Evolutionary conservation across 2,329 filamentous ascomycete species (phyloP).

Genomic region (Cordyceps cicadae): DNA sequence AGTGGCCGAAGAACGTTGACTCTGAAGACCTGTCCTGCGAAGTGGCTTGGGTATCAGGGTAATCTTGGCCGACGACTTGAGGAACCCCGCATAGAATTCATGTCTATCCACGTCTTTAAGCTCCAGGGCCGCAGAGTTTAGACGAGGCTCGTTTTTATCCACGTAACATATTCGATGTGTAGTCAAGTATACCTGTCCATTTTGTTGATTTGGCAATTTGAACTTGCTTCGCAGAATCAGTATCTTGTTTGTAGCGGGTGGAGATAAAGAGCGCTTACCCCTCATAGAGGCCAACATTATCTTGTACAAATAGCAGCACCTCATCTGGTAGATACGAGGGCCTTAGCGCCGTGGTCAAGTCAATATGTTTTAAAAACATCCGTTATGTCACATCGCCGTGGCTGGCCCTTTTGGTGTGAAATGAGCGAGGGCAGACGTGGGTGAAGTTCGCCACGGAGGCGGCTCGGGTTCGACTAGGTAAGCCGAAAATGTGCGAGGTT

Average conservation of each 20-base stretch:
- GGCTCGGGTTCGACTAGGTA: too few relatives aligned
- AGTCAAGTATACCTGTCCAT: conserved; percentile 92
- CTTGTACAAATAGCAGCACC: conserved; percentile 90
- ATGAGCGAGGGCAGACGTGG: neutral
- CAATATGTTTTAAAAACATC: conserved; percentile 95
- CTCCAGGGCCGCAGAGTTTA: conserved; percentile 75
- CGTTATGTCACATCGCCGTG: conserved; percentile 6
- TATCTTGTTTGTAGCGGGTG: neutral
- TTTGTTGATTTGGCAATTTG: conserved; percentile 89
- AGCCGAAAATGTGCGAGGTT: neutral
- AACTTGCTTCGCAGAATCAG: conserved; percentile 53
- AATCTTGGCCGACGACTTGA: conserved; percentile 92
- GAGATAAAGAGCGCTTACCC: conserved; percentile 54
- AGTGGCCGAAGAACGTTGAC: conserved; percentile 37
- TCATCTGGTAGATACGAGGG: conserved; percentile 90
- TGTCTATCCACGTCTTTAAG: conserved; percentile 84
- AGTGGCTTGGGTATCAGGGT: conserved; percentile 75
- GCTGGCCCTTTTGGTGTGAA: neutral
- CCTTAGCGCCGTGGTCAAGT: conserved; percentile 92
- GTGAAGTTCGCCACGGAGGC: neutral
- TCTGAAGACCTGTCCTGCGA: conserved; percentile 55
- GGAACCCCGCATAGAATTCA: conserved; percentile 87
- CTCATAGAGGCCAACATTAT: conserved; percentile 95
- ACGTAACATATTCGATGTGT: conserved; percentile 95
- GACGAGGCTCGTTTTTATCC: conserved; percentile 76